Percentiles rank a stretch among this genome's conserved stretches.
Evolutionary conservation across 495 filamentous ascomycete species (phyloP).

Genomic region (Pyronema omphalodes): DNA sequence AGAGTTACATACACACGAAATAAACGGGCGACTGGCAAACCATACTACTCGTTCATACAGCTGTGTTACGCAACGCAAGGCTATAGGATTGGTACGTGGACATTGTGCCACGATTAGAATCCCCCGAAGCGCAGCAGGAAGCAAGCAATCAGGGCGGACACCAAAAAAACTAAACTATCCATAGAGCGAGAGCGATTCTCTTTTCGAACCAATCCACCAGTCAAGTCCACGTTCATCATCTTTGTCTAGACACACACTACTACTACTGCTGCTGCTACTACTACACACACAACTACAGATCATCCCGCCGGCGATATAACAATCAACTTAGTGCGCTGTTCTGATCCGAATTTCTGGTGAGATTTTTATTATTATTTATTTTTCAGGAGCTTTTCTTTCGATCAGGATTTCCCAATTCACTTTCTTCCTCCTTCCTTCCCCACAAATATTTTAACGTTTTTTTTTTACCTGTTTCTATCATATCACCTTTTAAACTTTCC

Average conservation of each 20-base stretch:
- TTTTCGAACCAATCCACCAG: too few species aligned
- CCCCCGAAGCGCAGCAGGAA: neutral
- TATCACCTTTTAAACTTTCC: neutral
- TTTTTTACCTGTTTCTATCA: neutral
- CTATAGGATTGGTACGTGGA: slow-evolving; percentile 5
- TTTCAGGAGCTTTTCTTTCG: too few species aligned
- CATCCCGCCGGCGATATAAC: neutral
- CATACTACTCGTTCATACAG: neutral
- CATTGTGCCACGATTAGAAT: slow-evolving; percentile 1
- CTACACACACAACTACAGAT: neutral
- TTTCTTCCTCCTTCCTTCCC: neutral
- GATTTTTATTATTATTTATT: neutral
- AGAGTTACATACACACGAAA: neutral
- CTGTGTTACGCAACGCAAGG: neutral
- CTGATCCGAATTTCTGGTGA: neutral
- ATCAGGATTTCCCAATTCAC: neutral
- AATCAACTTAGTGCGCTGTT: slow-evolving; percentile 2
- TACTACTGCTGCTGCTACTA: neutral
- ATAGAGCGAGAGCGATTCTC: too few species aligned
- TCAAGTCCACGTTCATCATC: too few species aligned
- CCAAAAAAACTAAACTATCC: too few species aligned
- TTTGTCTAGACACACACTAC: neutral
- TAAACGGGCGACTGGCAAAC: neutral
- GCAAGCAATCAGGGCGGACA: neutral
- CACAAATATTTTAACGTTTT: neutral